Base-by-base conservation (phyloP, 2,329 filamentous ascomycete genomes). In the Aureobasidium musti region DNA sequence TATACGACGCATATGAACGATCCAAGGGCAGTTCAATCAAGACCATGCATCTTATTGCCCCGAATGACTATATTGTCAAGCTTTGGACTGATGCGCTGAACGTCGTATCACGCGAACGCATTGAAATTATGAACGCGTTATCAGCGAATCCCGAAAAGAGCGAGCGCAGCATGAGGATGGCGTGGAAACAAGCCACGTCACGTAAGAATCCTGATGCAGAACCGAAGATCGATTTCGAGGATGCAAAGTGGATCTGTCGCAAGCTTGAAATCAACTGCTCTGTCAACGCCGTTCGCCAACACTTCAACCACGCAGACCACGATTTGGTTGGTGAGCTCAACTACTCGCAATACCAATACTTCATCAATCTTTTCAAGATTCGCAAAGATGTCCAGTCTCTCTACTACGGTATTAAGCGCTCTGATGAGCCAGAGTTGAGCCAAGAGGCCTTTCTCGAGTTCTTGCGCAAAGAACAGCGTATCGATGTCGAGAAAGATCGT, bases 211-310 rank as follows among this genome's bases (percentile, higher is more conserved):
- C 78, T 61, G 77, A 80, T 10, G 86, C 86, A 33, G 85, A 89
- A 7, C 89, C 92, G 72, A 86, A 85, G 64, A 87, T 98, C 63
- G 89, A 94, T 71, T 86, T 96, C 64, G 82, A 84, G 19, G 91
- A 90, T 13, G 89, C 97, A 35, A 89, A 93, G 75, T 88, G 89
- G 67, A 84, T 98, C 17, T 98, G 95, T 79, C 90, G 90, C 68
- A 93, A 89, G 73, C 82, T 98, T 54, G 93, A 98, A 76, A 97
- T 99, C 73, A 93, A 97, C 77, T 92, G 91, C 73, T 90, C 92
- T 2, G 87, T 89, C 68, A 85, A 86, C 65, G 89, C 90, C 53
- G 82, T 98, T 5, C 87, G 86, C 65, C 82, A 84, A 37, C 91
- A 90, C 72, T 97, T 98, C 73, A 82, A 86, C 66, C 83, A 86